Evolutionary conservation across 805 yeast genomes (phyloP), one percentile per base, ranked within the genome.

Genomic region (Lipomyces spencermartinsiae): DNA sequence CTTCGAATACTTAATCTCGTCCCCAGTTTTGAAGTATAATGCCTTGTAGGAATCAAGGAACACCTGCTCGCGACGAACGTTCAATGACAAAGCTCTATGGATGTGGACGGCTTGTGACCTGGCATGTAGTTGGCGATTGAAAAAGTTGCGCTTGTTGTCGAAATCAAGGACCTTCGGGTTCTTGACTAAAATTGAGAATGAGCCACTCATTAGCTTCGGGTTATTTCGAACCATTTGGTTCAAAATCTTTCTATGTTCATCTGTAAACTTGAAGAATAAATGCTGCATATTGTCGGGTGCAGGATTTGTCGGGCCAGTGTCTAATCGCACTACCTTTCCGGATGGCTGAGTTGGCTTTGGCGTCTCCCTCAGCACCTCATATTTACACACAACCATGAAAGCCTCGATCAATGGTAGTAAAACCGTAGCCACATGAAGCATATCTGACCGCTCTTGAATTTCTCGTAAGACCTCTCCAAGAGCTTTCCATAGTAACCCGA

Each of bases 371-470:
- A 62, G 31, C 39, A 63, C 67, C 19, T 63, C 67, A 57, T 67
- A 96, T 75, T 93, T 93, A 79, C 97, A 93, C n/a, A 95, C 95
- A 61, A 94, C 97, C 97, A 95, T 92, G 65, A 95, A 82, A 0
- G 97, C 88, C 77, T 94, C 99, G 69, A 94, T 92, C 69, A 93
- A 78, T 0, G 98, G 98, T 31, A 94, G 81, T 31, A 93, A 79
- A 0, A 91, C 89, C 0, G 97, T 89, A 0, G 97, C 93, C 58
- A 92, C 86, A 58, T 87, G 87, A 29, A 85, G 80, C 71, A 89
- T 79, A 16, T 82, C 81, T 16, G 84, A 82, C 54, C 85, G 84
- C 29, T 84, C 87, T 74, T 89, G 94, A 66, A 91, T 80, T 5
- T 84, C 82, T 55, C 86, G 79, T 73, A 92, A 80, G 72, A 92